phyloP scores from a whole-genome alignment of 2,329 filamentous ascomycete genomes.

The Coniosporium tulheliwenetii region DNA sequence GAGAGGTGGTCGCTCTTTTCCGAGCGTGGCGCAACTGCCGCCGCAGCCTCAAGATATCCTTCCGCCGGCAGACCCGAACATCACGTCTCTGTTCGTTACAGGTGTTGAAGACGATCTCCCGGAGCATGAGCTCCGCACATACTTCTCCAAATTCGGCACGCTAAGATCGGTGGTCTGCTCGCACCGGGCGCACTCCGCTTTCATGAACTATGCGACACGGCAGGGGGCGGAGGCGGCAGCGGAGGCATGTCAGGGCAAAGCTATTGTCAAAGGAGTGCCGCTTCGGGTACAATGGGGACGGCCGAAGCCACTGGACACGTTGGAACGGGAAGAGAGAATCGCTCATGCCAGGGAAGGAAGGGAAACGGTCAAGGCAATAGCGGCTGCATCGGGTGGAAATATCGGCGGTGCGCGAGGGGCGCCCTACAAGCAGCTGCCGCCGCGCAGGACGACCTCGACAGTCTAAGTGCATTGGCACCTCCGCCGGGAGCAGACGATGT shows the following conservation, averaged over 20 bases:
- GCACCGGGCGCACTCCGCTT: slow-evolving; percentile 93
- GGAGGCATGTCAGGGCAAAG: slow-evolving; percentile 68
- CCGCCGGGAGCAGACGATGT: slow-evolving; percentile 67
- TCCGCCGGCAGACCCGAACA: slow-evolving; percentile 67
- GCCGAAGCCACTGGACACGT: slow-evolving; percentile 78
- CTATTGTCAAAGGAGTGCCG: slow-evolving; percentile 81
- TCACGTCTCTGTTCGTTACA: slow-evolving; percentile 88
- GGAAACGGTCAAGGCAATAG: slow-evolving; percentile 22
- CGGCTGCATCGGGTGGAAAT: slow-evolving; percentile 9
- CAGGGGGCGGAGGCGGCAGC: slow-evolving; percentile 77
- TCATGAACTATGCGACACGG: slow-evolving; percentile 82
- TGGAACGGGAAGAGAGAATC: slow-evolving; percentile 73
- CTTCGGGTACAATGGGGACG: slow-evolving; percentile 83
- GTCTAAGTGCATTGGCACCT: slow-evolving; percentile 44
- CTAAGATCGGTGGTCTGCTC: slow-evolving; percentile 89
- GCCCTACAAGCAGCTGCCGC: slow-evolving; percentile 25
- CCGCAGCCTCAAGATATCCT: slow-evolving; percentile 73
- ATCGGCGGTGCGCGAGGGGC: slow-evolving; percentile 14
- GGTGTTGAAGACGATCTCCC: slow-evolving; percentile 93
- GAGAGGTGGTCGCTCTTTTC: slow-evolving; percentile 41
- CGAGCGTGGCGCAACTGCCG: slow-evolving; percentile 56
- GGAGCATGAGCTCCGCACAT: slow-evolving; percentile 77
- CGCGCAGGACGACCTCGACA: slow-evolving; percentile 25
- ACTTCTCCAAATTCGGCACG: slow-evolving; percentile 79
- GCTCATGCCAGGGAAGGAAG: slow-evolving; percentile 69